Percentiles rank a stretch among this genome's conserved stretches.
Evolutionary conservation across 768 basidiomycete genomes (phyloP).

Genomic region (Hebeloma cylindrosporum): DNA sequence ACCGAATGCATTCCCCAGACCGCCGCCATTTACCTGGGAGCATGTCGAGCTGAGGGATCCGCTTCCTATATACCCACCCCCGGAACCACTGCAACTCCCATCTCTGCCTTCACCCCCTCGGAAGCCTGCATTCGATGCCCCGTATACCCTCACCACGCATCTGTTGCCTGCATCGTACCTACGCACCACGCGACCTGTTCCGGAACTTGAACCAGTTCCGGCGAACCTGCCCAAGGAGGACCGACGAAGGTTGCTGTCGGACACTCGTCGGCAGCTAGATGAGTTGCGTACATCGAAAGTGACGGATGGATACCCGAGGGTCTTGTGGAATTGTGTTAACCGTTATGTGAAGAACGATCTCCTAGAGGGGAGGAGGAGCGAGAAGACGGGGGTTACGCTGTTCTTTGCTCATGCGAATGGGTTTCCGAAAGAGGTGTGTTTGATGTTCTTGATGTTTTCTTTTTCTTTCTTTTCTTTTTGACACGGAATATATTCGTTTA

Average conservation of each 20-base stretch:
- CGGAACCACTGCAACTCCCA: conserved; percentile 33
- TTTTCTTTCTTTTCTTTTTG: background rate
- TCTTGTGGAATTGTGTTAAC: conserved; percentile 73
- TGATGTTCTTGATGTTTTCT: too few species aligned
- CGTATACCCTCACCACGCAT: conserved; percentile 51
- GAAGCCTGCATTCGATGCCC: conserved; percentile 30
- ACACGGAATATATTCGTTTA: conserved; percentile 26
- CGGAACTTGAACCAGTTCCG: conserved; percentile 34
- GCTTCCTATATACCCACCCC: conserved; percentile 40
- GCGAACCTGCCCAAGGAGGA: conserved; percentile 35
- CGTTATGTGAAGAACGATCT: conserved; percentile 54
- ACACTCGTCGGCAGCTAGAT: conserved; percentile 25
- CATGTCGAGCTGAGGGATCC: conserved; percentile 25
- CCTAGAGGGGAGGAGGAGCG: conserved; percentile 16
- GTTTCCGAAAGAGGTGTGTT: conserved; percentile 77
- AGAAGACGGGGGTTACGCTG: conserved; percentile 56
- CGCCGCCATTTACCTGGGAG: conserved; percentile 29
- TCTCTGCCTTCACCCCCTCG: conserved; percentile 41
- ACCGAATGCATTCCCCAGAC: conserved; percentile 23
- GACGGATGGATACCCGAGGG: conserved; percentile 38
- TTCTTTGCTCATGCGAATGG: conserved; percentile 86
- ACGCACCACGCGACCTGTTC: conserved; percentile 43
- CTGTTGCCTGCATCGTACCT: conserved; percentile 54
- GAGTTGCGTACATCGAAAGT: conserved; percentile 31
- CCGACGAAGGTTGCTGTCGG: conserved; percentile 25